Base-by-base conservation (phyloP, 2,329 filamentous ascomycete species). In the Ophiostoma quercus region DNA sequence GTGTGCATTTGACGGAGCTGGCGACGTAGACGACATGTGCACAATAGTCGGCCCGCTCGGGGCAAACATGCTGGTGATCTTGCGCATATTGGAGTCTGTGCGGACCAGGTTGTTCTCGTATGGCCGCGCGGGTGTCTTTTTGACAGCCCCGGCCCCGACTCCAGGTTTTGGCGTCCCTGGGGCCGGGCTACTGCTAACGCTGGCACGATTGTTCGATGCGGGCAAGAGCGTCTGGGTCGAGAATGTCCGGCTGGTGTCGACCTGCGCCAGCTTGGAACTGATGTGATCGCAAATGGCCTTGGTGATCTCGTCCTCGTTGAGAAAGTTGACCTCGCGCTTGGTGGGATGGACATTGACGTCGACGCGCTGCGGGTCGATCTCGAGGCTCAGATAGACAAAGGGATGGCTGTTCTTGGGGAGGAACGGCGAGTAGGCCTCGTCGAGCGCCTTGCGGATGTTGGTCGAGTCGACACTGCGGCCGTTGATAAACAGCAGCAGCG, bases 321-420 rank as follows among this genome's bases (percentile, higher is more conserved):
- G 84, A 75, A 99, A 98, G 76, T 98, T 95, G 25, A 99, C 95
- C 77, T 99, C 94, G 67, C 92, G 86, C 79, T 99, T 99, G 0
- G 95, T 99, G 0, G 95, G 95, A 78, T 99, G 95, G 0, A 99
- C 91, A 75, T 99, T 99, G 76, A 99, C 96, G 78, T 99, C 95
- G 3, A 99, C 92, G 68, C 94, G 85, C 34, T 90, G 88, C 1
- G 95, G 94, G 74, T 98, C 94, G 70, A 99, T 96, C 71, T 97
- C 91, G 2, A 99, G 84, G 76, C 90, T 95, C 34, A 99, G 84
- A 76, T 99, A 99, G 70, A 94, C 84, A 77, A 98, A 99, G 0
- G 95, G 95, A 76, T 97, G 95, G 1, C 93, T 92, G 43, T 92
- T 92, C 79, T 98, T 99, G 0, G 95, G 95, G 3, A 99, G 81